Evolutionary conservation across 2,329 filamentous ascomycete species (phyloP), one percentile per base, ranked within the genome.

Genomic region (Nemania sp.): DNA sequence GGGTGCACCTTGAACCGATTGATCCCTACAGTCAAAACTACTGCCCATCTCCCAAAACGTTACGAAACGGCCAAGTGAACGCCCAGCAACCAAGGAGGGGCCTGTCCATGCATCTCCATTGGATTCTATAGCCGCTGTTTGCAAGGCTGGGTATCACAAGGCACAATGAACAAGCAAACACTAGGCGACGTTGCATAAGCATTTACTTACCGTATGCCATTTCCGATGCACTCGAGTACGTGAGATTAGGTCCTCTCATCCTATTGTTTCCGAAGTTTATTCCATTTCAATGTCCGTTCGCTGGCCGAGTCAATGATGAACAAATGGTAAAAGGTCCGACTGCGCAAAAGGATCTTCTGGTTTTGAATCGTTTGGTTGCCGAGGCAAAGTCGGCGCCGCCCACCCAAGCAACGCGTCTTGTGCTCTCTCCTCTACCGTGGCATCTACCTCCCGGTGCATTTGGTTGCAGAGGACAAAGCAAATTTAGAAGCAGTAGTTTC

Each of bases 281-380:
- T 30, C n/a, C 12, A 20, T 11, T 23, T 49, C 17, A 11, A 23
- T 12, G 17, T 9, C 14, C 22, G 37, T 45, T 37, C 49, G 49
- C 49, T 55, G 48, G 60, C 54, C 54, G 63, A 69, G 73, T 75
- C 74, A 45, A 66, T 76, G 75, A 77, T 76, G 75, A 73, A 54
- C 67, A 58, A 54, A 64, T 74, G 75, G 75, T 77, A 77, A 77
- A 77, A 77, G 75, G 73, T 75, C 73, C 62, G 74, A 77, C 71
- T 69, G 69, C 64, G 33, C 48, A 53, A 49, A n/a, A 63, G 58
- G 58, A 67, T 64, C 68, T 68, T 70, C 74, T 72, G 74, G 74
- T 71, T 66, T 68, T 54, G 61, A 64, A 59, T 64, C 49, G 61
- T 67, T 60, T 66, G 63, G 54, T 61, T 61, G 66, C 59, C 60